phyloP scores from a whole-genome alignment of 179 eudicot species.

The Beta macrorhiza region DNA sequence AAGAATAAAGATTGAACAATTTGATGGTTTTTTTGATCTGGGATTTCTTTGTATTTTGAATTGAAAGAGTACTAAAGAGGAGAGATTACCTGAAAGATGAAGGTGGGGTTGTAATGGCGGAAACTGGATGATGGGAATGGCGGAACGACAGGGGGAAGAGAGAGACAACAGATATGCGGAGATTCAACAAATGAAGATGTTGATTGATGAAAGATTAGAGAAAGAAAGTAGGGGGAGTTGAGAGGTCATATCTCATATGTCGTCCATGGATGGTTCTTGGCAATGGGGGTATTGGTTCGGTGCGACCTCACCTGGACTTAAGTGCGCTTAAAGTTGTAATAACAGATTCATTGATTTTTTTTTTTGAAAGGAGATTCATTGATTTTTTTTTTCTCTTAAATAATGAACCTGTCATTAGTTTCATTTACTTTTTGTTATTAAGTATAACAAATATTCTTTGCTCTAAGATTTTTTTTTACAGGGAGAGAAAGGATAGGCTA shows the following conservation, averaged over 20 bases:
- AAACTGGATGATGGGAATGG: slow-evolving; percentile 5
- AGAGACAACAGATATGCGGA: background rate
- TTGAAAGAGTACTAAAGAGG: background rate
- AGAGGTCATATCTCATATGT: slow-evolving; percentile 2
- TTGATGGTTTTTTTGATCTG: background rate
- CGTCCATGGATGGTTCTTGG: slow-evolving; percentile 4
- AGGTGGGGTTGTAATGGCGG: background rate
- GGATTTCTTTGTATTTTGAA: background rate
- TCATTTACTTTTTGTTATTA: too few species aligned
- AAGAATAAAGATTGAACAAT: background rate
- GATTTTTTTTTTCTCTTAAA: too few species aligned
- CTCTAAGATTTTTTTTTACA: too few species aligned
- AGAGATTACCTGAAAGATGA: slow-evolving; percentile 9
- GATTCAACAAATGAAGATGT: background rate
- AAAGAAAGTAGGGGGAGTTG: background rate
- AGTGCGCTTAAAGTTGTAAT: too few species aligned
- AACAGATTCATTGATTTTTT: too few species aligned
- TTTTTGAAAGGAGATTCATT: too few species aligned
- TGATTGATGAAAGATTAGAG: background rate
- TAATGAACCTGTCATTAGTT: too few species aligned
- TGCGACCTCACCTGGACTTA: too few species aligned
- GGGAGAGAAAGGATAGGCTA: too few species aligned
- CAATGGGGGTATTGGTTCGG: background rate
- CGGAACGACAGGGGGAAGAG: background rate
- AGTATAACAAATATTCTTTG: too few species aligned